Percentiles rank a stretch among this genome's conserved stretches.
Evolutionary conservation across 129 eudicot species (phyloP).

Genomic region (Dittrichia graveolens): DNA sequence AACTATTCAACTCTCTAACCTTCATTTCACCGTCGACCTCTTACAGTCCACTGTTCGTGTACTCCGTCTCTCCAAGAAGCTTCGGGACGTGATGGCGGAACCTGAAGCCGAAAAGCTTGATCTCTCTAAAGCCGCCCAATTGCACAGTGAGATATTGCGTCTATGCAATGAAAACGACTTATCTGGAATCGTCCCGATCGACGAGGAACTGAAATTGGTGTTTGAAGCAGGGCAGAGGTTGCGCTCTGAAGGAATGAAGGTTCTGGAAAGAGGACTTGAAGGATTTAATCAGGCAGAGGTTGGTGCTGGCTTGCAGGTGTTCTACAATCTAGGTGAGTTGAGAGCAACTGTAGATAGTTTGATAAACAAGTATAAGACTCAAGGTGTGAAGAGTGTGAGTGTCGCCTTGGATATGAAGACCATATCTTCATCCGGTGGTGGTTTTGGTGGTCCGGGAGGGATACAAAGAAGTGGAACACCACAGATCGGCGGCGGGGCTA

Average conservation of each 20-base stretch:
- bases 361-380: conserved; percentile 65
- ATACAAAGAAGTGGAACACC: conserved; percentile 89
- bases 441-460: conserved; percentile 83
- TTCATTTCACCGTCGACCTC: conserved; percentile 51
- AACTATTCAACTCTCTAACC: conserved; percentile 61
- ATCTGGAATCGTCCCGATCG: conserved; percentile 57
- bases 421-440: conserved; percentile 45
- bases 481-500: conserved; percentile 71
- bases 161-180: conserved; percentile 53
- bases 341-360: conserved; percentile 68
- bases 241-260: conserved; percentile 72
- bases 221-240: conserved; percentile 59
- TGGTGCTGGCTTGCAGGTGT: conserved; percentile 89
- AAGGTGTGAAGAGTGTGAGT: conserved; percentile 66
- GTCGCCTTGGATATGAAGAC: conserved; percentile 91
- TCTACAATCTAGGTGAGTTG: conserved; percentile 89
- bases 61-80: conserved; percentile 59
- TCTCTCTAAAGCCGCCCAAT: conserved; percentile 74
- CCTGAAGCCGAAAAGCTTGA: conserved; percentile 45
- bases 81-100: conserved; percentile 48
- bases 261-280: conserved; percentile 77
- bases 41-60: conserved; percentile 57
- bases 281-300: conserved; percentile 92
- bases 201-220: conserved; percentile 73
- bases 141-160: conserved; percentile 61